These are phyloP conservation scores for Aspergillus sp. DNA, from an alignment of 2,329 filamentous ascomycete genomes.

Conservation along the genomic window DNA sequence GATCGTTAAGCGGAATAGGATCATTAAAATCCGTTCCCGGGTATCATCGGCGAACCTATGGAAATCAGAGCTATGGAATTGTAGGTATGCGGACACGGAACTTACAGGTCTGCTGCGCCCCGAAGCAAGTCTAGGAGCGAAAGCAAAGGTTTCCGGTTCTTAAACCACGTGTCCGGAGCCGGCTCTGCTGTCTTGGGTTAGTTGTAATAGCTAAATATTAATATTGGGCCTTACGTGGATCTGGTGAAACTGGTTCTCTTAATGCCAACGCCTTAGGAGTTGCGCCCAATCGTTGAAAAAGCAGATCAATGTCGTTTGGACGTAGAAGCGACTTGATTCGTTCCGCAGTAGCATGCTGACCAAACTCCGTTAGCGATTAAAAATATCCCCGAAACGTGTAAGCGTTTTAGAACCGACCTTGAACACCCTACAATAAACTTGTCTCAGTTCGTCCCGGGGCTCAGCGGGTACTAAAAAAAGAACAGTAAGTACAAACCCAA, in stretches of 20 bases:
- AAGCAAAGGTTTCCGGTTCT: constrained; percentile 18
- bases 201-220: neutral
- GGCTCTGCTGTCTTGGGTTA: constrained; percentile 8
- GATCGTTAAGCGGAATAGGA: constrained; percentile 32
- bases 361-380: neutral
- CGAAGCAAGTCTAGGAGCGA: constrained; percentile 30
- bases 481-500: constrained; percentile 4
- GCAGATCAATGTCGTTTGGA: constrained; percentile 34
- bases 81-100: constrained; percentile 7
- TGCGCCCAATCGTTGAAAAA: constrained; percentile 57
- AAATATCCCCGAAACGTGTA: neutral
- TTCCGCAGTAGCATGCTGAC: constrained; percentile 20
- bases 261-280: constrained; percentile 38
- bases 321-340: constrained; percentile 33
- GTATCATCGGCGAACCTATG: constrained; percentile 29
- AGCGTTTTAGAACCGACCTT: constrained; percentile 35
- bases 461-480: constrained; percentile 44
- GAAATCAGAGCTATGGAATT: neutral
- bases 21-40: constrained; percentile 22
- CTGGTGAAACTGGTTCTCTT: constrained; percentile 21
- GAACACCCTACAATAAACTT: constrained; percentile 54
- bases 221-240: constrained; percentile 18
- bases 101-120: constrained; percentile 26
- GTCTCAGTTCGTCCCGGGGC: constrained; percentile 48
- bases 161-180: constrained; percentile 7